A percentile compares a stretch with the other conserved stretches of the same genome.
These are phyloP conservation scores for Achlya hypogyna DNA, from an alignment of 352 stramenopile genomes.

Conservation along the genomic window DNA sequence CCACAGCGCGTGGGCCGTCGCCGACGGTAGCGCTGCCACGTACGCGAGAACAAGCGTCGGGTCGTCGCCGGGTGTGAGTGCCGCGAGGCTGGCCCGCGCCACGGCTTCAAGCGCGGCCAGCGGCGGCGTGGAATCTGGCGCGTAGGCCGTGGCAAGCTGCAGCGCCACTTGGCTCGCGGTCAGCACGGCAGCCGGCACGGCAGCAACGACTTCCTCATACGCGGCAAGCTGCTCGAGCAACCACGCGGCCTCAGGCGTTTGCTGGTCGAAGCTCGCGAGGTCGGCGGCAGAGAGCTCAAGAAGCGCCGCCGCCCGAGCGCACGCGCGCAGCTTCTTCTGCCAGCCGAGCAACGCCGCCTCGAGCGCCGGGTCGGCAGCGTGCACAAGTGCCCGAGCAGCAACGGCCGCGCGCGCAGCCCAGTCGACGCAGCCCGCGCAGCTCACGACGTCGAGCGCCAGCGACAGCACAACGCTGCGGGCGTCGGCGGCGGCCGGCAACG, in stretches of 20 bases:
- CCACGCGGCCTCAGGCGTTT: neutral
- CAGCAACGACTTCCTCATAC: neutral
- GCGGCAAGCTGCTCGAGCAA: conserved; percentile 6
- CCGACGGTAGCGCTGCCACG: neutral
- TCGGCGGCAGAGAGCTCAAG: neutral
- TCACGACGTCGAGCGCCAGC: conserved; percentile 5
- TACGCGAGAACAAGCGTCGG: neutral
- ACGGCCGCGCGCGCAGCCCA: neutral
- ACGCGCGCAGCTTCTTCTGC: conserved; percentile 6
- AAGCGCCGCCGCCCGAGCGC: neutral
- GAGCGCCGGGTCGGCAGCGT: neutral
- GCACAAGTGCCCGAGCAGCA: neutral
- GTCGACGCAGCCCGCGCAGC: neutral
- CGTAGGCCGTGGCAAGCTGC: neutral
- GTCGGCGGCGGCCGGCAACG: neutral
- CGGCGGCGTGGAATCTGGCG: neutral
- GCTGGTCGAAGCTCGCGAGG: neutral
- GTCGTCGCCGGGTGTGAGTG: neutral
- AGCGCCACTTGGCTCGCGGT: neutral
- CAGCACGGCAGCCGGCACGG: neutral
- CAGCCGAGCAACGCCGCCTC: neutral
- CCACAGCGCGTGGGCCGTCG: neutral
- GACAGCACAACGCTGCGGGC: neutral
- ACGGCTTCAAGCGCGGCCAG: neutral
- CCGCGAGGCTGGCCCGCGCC: neutral